These are phyloP conservation scores for Cyclospora cayetanensis DNA, from an alignment of 169 alveolate genomes.

Conservation along the genomic window DNA sequence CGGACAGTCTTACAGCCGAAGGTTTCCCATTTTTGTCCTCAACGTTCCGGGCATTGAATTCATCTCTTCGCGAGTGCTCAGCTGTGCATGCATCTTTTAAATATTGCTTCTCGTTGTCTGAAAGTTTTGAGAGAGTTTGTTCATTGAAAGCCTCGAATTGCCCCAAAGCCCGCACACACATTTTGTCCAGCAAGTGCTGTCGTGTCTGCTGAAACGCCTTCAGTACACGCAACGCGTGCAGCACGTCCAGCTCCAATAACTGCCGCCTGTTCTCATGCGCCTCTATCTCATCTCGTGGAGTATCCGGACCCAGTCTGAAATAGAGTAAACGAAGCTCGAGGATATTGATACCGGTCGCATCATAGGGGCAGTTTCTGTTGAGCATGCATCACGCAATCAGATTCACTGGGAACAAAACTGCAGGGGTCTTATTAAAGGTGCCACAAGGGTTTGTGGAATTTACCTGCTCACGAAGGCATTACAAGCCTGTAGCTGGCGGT, in stretches of 20 bases:
- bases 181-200: background rate
- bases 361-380: no score
- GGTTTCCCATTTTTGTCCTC: constrained; percentile 49
- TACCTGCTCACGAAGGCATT: background rate
- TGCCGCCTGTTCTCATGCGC: constrained; percentile 22
- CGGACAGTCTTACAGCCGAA: constrained; percentile 34
- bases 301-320: background rate
- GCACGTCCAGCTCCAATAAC: background rate
- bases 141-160: constrained; percentile 57
- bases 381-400: no score
- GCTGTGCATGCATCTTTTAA: constrained; percentile 12
- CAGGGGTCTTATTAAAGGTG: no score
- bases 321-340: no score
- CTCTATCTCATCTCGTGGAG: background rate
- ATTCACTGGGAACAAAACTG: no score
- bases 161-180: constrained; percentile 43
- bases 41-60: background rate
- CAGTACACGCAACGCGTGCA: constrained; percentile 31
- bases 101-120: constrained; percentile 8
- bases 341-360: no score
- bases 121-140: constrained; percentile 1
- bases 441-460: background rate
- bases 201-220: constrained; percentile 41
- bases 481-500: constrained; percentile 9
- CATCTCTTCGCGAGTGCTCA: constrained; percentile 27